These are phyloP conservation scores for Trametes versicolor DNA, from an alignment of 1,284 basidiomycete genomes.

Conservation along the genomic window DNA sequence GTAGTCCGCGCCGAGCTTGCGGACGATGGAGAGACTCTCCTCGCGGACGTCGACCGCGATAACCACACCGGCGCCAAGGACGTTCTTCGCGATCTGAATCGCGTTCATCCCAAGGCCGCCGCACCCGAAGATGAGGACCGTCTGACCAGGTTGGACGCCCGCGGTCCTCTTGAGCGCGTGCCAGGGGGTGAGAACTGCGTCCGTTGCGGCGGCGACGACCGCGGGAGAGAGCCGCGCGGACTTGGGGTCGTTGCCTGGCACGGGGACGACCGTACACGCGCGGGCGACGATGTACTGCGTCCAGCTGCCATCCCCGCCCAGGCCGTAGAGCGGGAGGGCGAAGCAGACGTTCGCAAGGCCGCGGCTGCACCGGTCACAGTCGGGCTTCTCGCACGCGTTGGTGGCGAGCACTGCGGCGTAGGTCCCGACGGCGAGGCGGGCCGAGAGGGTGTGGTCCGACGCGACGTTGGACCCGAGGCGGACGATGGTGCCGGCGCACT, in stretches of 20 bases:
- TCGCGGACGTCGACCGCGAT: constrained; percentile 36
- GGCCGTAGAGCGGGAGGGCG: constrained; percentile 20
- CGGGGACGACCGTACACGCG: constrained; percentile 32
- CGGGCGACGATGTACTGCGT: constrained; percentile 32
- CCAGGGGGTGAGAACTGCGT: constrained; percentile 39
- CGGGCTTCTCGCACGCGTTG: constrained; percentile 32
- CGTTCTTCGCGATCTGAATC: constrained; percentile 37
- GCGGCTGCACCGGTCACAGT: constrained; percentile 31
- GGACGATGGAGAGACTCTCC: constrained; percentile 26
- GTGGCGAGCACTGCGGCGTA: constrained; percentile 35
- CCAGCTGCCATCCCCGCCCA: constrained; percentile 37
- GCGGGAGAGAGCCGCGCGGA: constrained; percentile 29
- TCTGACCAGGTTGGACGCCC: constrained; percentile 31
- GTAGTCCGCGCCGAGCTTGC: constrained; percentile 34
- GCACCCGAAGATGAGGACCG: constrained; percentile 37
- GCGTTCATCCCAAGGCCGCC: constrained; percentile 39
- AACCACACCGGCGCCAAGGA: constrained; percentile 29
- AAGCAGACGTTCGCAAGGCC: constrained; percentile 34
- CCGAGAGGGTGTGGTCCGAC: constrained; percentile 10
- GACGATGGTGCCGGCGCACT: constrained; percentile 37
- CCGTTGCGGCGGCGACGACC: constrained; percentile 37
- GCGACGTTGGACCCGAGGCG: constrained; percentile 29
- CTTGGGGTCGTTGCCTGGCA: constrained; percentile 27
- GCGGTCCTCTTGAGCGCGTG: constrained; percentile 34
- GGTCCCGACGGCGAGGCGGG: constrained; percentile 28